Evolutionary conservation across 1,139 yeast species (phyloP).

Genomic region (Saccharomyces hybrid): DNA sequence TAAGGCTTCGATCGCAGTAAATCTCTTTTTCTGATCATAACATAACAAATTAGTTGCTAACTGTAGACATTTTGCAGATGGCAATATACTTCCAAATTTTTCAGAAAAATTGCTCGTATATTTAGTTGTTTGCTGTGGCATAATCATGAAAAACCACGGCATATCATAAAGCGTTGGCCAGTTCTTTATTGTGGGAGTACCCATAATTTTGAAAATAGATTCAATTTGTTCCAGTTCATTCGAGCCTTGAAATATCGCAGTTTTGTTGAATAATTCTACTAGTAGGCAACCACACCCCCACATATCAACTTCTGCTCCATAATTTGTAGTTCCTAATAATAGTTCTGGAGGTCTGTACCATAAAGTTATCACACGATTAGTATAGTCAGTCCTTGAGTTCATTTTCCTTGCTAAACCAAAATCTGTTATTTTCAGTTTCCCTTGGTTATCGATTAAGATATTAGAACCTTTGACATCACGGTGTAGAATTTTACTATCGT

Average conservation of each 20-base stretch:
- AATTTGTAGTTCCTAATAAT: constrained; percentile 79
- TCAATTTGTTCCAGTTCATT: constrained; percentile 82
- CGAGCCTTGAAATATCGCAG: constrained; percentile 77
- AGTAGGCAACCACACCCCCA: constrained; percentile 97
- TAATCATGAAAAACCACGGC: constrained; percentile 89
- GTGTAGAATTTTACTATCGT: constrained; percentile 74
- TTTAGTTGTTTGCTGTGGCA: constrained; percentile 40
- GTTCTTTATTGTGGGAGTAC: constrained; percentile 65
- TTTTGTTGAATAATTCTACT: constrained; percentile 67
- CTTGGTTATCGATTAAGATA: constrained; percentile 64
- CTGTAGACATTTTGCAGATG: constrained; percentile 52
- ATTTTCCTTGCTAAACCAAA: constrained; percentile 87
- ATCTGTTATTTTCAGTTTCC: constrained; percentile 80
- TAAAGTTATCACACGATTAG: constrained; percentile 88
- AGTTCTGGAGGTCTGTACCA: constrained; percentile 98
- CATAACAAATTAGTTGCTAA: constrained; percentile 56
- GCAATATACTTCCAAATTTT: constrained; percentile 38
- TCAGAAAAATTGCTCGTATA: constrained; percentile 44
- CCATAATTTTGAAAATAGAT: constrained; percentile 74
- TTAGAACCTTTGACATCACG: constrained; percentile 95
- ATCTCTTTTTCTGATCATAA: constrained; percentile 62
- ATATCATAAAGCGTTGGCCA: constrained; percentile 75
- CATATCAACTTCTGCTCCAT: constrained; percentile 85
- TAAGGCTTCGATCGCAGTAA: constrained; percentile 56
- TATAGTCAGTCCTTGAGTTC: constrained; percentile 52